phyloP scores from a whole-genome alignment of 192 early-diverging fungal genomes.

The Entomortierella chlamydospora region DNA sequence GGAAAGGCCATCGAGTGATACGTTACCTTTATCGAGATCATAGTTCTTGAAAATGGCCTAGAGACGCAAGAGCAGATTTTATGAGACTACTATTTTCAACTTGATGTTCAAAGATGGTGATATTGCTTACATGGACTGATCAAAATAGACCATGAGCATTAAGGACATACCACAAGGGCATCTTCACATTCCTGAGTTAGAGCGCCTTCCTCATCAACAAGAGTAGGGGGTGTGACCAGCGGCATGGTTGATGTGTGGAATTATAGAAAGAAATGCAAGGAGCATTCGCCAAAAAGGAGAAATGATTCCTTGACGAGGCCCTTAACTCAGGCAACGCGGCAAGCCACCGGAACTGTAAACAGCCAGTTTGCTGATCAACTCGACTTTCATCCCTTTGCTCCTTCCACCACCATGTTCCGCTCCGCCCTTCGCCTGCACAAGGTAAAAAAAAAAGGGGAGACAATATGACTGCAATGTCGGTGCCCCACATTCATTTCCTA shows the following conservation, averaged over 20 bases:
- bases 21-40: conserved; percentile 49
- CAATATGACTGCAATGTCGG: neutral
- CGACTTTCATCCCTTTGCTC: neutral
- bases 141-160: neutral
- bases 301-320: neutral
- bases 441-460: neutral
- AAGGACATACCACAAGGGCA: conserved; percentile 38
- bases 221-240: conserved; percentile 35
- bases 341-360: conserved; percentile 12
- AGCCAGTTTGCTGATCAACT: neutral
- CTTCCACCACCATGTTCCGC: conserved; percentile 19
- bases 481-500: neutral
- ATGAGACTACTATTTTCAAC: neutral
- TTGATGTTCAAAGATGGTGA: neutral
- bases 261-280: too few relatives aligned
- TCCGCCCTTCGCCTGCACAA: conserved; percentile 25
- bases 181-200: conserved; percentile 43
- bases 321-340: neutral
- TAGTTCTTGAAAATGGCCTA: conserved; percentile 52
- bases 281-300: too few relatives aligned
- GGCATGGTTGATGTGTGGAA: conserved; percentile 23
- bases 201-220: conserved; percentile 49
- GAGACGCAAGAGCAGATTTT: neutral
- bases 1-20: too few relatives aligned
- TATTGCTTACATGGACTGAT: neutral